phyloP scores from a whole-genome alignment of 2,329 filamentous ascomycete species.

The Nemania sp. region DNA sequence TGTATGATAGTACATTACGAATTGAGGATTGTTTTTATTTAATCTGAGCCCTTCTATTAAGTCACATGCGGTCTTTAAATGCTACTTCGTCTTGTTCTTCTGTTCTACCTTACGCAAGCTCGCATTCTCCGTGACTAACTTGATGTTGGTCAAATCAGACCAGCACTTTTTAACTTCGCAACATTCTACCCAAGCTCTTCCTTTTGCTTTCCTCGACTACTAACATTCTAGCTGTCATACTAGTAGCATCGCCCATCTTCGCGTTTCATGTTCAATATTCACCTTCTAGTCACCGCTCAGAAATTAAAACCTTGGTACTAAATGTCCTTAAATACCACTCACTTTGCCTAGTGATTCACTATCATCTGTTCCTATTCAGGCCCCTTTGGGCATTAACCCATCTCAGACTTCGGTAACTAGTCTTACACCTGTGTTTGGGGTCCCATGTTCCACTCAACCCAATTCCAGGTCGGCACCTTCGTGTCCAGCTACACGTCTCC shows the following conservation, averaged over 20 bases:
- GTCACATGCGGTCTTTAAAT: neutral
- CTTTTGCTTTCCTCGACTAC: no score
- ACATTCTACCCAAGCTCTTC: no score
- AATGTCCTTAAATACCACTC: neutral
- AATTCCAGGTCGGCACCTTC: neutral
- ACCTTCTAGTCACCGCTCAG: neutral
- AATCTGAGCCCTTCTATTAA: neutral
- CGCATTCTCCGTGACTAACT: neutral
- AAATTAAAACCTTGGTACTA: neutral
- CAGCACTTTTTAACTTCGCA: no score
- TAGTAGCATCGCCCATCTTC: no score
- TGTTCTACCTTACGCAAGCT: neutral
- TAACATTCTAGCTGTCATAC: no score
- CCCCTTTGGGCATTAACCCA: neutral
- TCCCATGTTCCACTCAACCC: neutral
- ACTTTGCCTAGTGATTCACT: neutral
- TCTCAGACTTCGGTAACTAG: neutral
- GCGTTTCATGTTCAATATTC: no score
- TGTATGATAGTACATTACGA: constrained; percentile 49
- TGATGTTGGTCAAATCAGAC: no score
- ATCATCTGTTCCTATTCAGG: neutral
- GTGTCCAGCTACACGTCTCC: neutral
- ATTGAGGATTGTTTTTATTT: constrained; percentile 32
- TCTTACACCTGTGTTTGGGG: neutral
- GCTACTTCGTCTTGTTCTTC: no score